Percentiles rank a stretch among this genome's conserved stretches.
Evolutionary conservation across 2,329 filamentous ascomycete genomes (phyloP).

Genomic region (Chaetomiaceae sp.): DNA sequence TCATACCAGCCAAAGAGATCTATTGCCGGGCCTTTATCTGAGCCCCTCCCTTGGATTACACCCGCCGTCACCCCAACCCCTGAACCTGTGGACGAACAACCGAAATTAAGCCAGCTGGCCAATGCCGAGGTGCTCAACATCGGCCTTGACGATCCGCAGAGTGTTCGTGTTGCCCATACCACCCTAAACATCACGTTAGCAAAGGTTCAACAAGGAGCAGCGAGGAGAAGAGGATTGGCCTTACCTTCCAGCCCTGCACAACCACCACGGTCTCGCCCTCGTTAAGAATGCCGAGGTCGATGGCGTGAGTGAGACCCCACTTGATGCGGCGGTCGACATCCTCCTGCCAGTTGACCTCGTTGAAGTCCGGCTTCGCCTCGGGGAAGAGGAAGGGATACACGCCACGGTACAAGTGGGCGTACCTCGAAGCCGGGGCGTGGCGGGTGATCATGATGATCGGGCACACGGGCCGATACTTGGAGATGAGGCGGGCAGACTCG

Average conservation of each 20-base stretch:
- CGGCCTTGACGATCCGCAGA: constrained; percentile 58
- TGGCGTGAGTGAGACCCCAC: constrained; percentile 87
- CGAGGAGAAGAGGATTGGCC: background rate
- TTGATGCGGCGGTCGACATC: constrained; percentile 96
- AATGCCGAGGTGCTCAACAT: constrained; percentile 54
- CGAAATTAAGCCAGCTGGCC: constrained; percentile 34
- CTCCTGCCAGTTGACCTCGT: constrained; percentile 92
- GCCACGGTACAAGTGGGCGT: constrained; percentile 92
- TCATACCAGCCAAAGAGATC: constrained; percentile 9
- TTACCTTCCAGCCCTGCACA: constrained; percentile 75
- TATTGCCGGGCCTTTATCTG: constrained; percentile 1
- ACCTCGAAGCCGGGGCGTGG: constrained; percentile 76
- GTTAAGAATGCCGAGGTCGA: constrained; percentile 72
- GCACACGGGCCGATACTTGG: constrained; percentile 98
- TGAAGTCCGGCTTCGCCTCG: constrained; percentile 91
- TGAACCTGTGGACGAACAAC: background rate
- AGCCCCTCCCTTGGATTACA: background rate
- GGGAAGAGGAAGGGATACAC: constrained; percentile 97
- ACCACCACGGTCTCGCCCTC: constrained; percentile 73
- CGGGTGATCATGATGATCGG: constrained; percentile 99
- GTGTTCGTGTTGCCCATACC: constrained; percentile 92
- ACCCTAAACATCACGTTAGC: constrained; percentile 39
- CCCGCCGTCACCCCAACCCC: background rate
- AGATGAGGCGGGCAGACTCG: constrained; percentile 87
- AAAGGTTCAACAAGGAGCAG: background rate